These are phyloP conservation scores for Dactylellina sp. DNA, from an alignment of 2,329 filamentous ascomycete species.

Conservation along the genomic window DNA sequence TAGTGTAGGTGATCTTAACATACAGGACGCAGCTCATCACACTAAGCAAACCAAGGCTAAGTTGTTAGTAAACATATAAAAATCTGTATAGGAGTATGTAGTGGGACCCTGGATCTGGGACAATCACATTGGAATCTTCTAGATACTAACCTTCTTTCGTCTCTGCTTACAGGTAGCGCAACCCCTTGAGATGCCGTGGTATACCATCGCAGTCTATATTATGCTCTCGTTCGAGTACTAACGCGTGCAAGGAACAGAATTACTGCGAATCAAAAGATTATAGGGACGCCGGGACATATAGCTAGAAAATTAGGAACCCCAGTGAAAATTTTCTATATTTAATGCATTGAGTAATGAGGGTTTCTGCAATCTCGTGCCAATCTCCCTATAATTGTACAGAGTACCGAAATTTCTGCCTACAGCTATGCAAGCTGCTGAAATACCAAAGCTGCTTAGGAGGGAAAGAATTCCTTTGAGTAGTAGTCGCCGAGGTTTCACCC, in stretches of 20 bases:
- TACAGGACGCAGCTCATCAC: constrained; percentile 19
- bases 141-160: constrained; percentile 13
- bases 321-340: too few relatives aligned
- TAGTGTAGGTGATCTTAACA: not conserved
- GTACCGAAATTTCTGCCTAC: too few relatives aligned
- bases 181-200: constrained; percentile 17
- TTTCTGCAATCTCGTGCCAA: too few relatives aligned
- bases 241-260: too few relatives aligned
- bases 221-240: too few relatives aligned
- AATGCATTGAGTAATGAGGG: too few relatives aligned
- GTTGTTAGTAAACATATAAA: not conserved
- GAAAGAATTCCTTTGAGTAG: not conserved
- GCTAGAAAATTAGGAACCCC: too few relatives aligned
- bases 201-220: not conserved
- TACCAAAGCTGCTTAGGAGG: not conserved
- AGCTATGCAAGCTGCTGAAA: not conserved
- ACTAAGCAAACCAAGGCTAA: not conserved
- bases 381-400: too few relatives aligned
- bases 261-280: too few relatives aligned
- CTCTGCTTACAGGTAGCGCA: constrained; percentile 14
- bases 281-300: too few relatives aligned
- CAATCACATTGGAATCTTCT: not conserved
- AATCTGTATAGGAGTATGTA: too few relatives aligned
- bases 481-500: not conserved
- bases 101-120: too few relatives aligned